Base-by-base conservation (phyloP, 169 alveolate species). In the Plasmodium sp. region DNA sequence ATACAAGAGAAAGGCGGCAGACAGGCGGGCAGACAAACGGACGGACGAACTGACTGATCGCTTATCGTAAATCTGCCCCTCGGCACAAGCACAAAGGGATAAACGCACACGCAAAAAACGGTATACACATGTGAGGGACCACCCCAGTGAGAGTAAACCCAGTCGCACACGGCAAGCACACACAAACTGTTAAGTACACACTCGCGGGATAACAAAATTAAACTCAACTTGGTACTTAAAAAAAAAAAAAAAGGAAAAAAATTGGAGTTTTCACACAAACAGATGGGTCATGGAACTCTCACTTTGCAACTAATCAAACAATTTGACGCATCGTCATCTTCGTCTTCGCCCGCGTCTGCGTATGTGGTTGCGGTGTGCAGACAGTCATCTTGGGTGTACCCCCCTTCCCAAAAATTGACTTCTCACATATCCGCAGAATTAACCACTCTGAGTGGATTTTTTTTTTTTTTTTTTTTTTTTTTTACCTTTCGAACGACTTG, bases 181-280 rank as follows among this genome's bases (percentile, higher is more conserved):
- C 34, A 62, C 75, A n/a, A n/a, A n/a, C 41, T 67, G 39, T 2
- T 31, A 67, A 27, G 14, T 18, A 67, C 41, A 18, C 77, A 67
- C 39, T 67, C 33, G 39, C 43, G 77, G n/a, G 27, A 7, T 27
- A 14, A 39, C 48, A 80, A 41, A 39, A 80, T 80, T 39, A 56
- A 39, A 34, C 41, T 54, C 14, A 82, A 82, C n/a, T 71, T 82
- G 31, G 43, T 27, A 48, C 41, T 82, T 48, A 82, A 81, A 81
- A 81, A 81, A 81, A 81, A 81, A 81, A 81, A 51, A 51, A 80
- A 41, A 80, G 31, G 39, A 27, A 48, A 81, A 51, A 22, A 36
- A 12, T 14, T 3, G 14, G 51, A 51, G 39, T 73, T 67, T 67
- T 27, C 7, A 67, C 39, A 67, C 36, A 31, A 18, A 67, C n/a